Conservation (phyloP, 164 flowering plant genomes). For the Taxillus chinensis region DNA sequence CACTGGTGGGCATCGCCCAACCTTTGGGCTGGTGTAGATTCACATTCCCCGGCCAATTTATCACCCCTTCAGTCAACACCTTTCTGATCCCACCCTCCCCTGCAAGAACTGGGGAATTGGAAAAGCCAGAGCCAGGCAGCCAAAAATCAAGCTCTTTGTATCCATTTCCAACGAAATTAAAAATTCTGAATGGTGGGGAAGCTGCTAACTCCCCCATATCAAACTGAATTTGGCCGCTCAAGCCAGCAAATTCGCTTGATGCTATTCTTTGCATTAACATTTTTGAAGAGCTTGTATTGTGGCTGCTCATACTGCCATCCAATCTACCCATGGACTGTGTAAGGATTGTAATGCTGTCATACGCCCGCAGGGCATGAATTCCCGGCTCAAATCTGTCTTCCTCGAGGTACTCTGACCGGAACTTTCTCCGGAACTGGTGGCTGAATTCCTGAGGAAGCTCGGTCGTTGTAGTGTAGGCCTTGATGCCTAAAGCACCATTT, state of each 20-base stretch:
- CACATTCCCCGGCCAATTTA: constrained; percentile 32
- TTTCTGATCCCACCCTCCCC: neutral
- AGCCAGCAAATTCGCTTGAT: neutral
- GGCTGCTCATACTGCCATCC: neutral
- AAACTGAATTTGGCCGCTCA: neutral
- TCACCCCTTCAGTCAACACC: neutral
- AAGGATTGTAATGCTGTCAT: neutral
- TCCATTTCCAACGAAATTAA: neutral
- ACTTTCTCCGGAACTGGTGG: neutral
- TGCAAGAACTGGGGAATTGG: neutral
- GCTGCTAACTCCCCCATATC: neutral
- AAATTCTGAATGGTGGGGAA: neutral
- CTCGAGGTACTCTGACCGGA: neutral
- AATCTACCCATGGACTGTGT: neutral
- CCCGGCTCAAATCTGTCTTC: neutral
- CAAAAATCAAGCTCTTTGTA: constrained; percentile 3
- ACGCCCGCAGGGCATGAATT: neutral
- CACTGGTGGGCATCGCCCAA: constrained; percentile 35
- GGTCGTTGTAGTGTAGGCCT: constrained; percentile 9
- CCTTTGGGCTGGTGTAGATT: constrained; percentile 25
- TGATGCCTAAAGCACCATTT: constrained; percentile 35
- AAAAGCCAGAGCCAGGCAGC: constrained; percentile 1
- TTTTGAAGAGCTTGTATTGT: neutral
- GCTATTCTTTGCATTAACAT: neutral
- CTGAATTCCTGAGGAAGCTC: neutral